These are phyloP conservation scores for Dioszegia aurantiaca DNA, from an alignment of 768 basidiomycete genomes.

Conservation along the genomic window DNA sequence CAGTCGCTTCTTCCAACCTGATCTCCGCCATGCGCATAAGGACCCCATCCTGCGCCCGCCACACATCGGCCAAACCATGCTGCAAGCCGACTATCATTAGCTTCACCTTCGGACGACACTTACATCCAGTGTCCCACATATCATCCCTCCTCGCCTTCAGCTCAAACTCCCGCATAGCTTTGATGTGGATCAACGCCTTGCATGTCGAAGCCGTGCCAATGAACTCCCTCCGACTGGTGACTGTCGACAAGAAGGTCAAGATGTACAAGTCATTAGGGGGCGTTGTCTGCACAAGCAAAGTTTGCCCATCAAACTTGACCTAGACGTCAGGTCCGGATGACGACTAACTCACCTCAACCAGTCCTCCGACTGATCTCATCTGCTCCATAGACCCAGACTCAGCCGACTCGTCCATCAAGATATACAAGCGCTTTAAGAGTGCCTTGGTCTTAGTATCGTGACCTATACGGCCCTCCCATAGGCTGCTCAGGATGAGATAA, in stretches of 20 bases:
- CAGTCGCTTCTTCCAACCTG: constrained; percentile 33
- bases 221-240: constrained; percentile 29
- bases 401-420: constrained; percentile 24
- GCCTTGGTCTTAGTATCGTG: constrained; percentile 22
- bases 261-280: constrained; percentile 35
- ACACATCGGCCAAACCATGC: constrained; percentile 22
- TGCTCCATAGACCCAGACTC: constrained; percentile 16
- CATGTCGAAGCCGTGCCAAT: constrained; percentile 22
- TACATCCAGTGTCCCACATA: constrained; percentile 43
- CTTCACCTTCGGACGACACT: constrained; percentile 10
- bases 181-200: constrained; percentile 28
- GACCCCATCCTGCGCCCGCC: constrained; percentile 9
- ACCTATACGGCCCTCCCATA: constrained; percentile 37
- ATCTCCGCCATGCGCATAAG: constrained; percentile 25
- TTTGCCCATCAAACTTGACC: background rate
- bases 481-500: constrained; percentile 22
- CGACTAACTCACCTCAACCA: constrained; percentile 23
- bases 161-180: constrained; percentile 20
- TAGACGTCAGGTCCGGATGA: background rate
- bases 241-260: constrained; percentile 32
- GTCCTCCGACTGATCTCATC: constrained; percentile 22
- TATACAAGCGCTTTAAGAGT: constrained; percentile 24
- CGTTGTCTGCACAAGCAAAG: constrained; percentile 27
- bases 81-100: constrained; percentile 18
- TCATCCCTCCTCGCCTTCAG: constrained; percentile 26